Percentiles rank a stretch among this genome's conserved stretches.
phyloP scores from a whole-genome alignment of 1,284 basidiomycete genomes.

The Cutaneotrichosporon sp. region DNA sequence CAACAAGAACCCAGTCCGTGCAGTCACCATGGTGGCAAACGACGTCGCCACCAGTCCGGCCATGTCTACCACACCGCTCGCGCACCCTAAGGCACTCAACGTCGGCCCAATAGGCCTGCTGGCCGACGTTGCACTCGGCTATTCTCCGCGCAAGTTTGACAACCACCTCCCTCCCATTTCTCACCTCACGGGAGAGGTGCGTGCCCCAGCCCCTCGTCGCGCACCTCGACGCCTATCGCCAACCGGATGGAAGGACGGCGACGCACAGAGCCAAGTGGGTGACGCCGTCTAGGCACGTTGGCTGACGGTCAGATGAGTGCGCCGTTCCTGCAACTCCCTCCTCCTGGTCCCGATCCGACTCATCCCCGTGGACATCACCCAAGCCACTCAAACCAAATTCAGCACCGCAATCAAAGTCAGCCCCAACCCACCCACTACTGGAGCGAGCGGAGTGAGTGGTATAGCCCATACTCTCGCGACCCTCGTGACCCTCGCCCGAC shows the following conservation, averaged over 20 bases:
- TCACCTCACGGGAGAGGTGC: neutral
- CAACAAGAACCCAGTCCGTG: neutral
- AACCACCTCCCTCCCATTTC: neutral
- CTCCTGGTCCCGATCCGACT: neutral
- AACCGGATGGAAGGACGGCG: neutral
- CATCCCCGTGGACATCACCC: neutral
- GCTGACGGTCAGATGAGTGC: neutral
- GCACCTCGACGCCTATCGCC: neutral
- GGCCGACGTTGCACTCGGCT: conserved; percentile 14
- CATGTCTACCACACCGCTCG: neutral
- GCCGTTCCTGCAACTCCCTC: neutral
- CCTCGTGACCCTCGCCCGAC: neutral
- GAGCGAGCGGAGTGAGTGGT: neutral
- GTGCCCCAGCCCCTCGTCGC: neutral
- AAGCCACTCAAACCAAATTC: neutral
- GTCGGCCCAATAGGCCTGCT: conserved; percentile 15
- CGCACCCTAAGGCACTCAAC: neutral
- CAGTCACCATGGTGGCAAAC: conserved; percentile 8
- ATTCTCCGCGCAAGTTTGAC: neutral
- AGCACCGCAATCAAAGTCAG: neutral
- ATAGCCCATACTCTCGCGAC: neutral
- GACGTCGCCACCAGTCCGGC: neutral
- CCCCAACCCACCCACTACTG: neutral
- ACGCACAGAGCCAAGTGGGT: neutral
- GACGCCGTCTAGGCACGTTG: neutral